Evolutionary conservation across 2,329 filamentous ascomycete genomes (phyloP).

Genomic region (Cercospora brassicicola): DNA sequence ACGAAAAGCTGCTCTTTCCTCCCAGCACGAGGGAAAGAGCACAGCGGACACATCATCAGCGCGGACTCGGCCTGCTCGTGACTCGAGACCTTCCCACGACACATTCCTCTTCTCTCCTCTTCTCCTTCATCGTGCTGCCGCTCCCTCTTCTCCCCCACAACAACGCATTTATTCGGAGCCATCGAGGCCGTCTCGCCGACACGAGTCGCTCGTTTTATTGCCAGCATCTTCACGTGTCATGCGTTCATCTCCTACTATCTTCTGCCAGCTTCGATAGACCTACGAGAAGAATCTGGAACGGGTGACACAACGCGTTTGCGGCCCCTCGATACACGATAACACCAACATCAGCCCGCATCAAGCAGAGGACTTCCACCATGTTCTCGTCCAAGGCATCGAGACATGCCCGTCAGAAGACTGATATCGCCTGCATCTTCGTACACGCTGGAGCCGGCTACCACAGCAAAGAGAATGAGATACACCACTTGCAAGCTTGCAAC

Average conservation of each 20-base stretch:
- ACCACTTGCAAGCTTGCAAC: conserved; percentile 82
- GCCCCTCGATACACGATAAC: not conserved
- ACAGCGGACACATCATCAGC: not conserved
- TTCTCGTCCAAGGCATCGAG: conserved; percentile 30
- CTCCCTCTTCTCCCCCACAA: not conserved
- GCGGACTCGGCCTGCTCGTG: not conserved
- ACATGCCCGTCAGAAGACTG: conserved; percentile 38
- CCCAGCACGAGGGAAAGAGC: conserved; percentile 10
- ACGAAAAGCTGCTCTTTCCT: conserved; percentile 15
- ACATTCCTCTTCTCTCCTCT: not conserved
- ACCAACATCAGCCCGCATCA: conserved; percentile 9
- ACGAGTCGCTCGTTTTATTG: conserved; percentile 12
- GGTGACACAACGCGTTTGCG: not conserved
- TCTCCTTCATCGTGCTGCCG: not conserved
- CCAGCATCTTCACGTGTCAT: conserved; percentile 14
- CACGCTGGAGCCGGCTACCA: conserved; percentile 96
- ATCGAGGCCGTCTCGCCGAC: conserved; percentile 1
- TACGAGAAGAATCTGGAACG: conserved; percentile 9
- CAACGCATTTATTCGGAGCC: not conserved
- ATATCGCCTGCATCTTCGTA: conserved; percentile 79
- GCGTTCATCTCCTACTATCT: conserved; percentile 9
- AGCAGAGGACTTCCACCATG: conserved; percentile 35
- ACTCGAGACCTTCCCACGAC: not conserved
- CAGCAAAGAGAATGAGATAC: conserved; percentile 77
- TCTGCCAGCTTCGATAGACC: conserved; percentile 8